phyloP scores from a whole-genome alignment of 148 eudicot genomes.

The Chenopodium suecicum region DNA sequence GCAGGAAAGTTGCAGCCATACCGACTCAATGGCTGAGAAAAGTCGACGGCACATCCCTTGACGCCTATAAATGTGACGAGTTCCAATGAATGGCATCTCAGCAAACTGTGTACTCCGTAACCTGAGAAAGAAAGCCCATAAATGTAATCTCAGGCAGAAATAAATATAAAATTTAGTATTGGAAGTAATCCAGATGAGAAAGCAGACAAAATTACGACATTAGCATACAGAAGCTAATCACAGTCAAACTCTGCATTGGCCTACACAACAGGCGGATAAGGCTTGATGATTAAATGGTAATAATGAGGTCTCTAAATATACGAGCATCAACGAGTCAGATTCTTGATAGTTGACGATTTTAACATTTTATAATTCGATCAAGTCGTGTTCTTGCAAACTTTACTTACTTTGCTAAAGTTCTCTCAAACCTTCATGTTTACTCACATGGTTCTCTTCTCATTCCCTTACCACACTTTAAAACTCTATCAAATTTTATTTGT shows the following conservation, averaged over 20 bases:
- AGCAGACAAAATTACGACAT: neutral
- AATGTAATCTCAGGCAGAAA: neutral
- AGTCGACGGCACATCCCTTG: slow-evolving; percentile 99
- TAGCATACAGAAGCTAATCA: neutral
- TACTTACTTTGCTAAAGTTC: too few relatives aligned
- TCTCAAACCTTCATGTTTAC: too few relatives aligned
- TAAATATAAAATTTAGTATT: neutral
- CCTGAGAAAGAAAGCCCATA: slow-evolving; percentile 34
- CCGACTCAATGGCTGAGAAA: slow-evolving; percentile 79
- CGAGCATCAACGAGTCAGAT: neutral
- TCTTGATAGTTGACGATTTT: neutral
- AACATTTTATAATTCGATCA: neutral
- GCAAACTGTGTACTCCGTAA: slow-evolving; percentile 81
- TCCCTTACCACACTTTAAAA: too few relatives aligned
- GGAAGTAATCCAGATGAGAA: neutral
- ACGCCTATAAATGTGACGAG: slow-evolving; percentile 87
- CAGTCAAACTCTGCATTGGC: neutral
- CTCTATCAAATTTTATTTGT: too few relatives aligned
- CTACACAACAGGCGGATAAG: neutral
- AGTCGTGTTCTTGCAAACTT: too few relatives aligned
- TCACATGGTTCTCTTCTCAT: too few relatives aligned
- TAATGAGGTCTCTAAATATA: neutral
- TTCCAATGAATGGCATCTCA: slow-evolving; percentile 99
- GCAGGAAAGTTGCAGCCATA: slow-evolving; percentile 27
- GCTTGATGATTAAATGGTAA: neutral